phyloP scores from a whole-genome alignment of 768 basidiomycete species.

The Roridomyces roridus region DNA sequence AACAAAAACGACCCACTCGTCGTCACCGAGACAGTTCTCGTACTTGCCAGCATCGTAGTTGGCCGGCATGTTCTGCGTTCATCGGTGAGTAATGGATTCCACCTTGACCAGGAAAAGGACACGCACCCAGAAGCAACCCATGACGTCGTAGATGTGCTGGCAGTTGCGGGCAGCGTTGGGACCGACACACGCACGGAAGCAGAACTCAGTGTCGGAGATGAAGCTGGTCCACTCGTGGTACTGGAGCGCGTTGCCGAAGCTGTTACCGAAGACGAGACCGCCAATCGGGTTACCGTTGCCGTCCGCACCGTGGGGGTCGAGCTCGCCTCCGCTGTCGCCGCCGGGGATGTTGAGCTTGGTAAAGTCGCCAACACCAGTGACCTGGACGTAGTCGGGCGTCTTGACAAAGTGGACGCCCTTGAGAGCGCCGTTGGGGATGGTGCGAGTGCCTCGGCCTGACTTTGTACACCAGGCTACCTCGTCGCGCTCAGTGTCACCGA shows the following conservation, averaged over 20 bases:
- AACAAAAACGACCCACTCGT: conserved; percentile 47
- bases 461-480: conserved; percentile 82
- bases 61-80: conserved; percentile 73
- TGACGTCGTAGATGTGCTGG: conserved; percentile 80
- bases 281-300: conserved; percentile 69
- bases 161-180: conserved; percentile 63
- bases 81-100: conserved; percentile 24
- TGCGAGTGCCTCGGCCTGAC: conserved; percentile 71
- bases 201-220: conserved; percentile 71
- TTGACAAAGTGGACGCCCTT: conserved; percentile 72
- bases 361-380: conserved; percentile 70
- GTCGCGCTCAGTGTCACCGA: conserved; percentile 72
- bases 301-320: conserved; percentile 33
- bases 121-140: conserved; percentile 62
- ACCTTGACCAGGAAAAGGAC: not conserved
- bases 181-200: conserved; percentile 75
- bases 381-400: conserved; percentile 69
- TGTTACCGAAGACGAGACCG: conserved; percentile 71
- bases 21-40: conserved; percentile 69
- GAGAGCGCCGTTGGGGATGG: conserved; percentile 72
- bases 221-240: conserved; percentile 89
- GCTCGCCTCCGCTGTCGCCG: conserved; percentile 73
- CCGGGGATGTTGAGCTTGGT: conserved; percentile 65
- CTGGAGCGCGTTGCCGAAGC: conserved; percentile 55
- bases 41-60: conserved; percentile 65